Conservation (phyloP, 2,329 filamentous ascomycete genomes). For the Tolypocladium ophioglossoides region DNA sequence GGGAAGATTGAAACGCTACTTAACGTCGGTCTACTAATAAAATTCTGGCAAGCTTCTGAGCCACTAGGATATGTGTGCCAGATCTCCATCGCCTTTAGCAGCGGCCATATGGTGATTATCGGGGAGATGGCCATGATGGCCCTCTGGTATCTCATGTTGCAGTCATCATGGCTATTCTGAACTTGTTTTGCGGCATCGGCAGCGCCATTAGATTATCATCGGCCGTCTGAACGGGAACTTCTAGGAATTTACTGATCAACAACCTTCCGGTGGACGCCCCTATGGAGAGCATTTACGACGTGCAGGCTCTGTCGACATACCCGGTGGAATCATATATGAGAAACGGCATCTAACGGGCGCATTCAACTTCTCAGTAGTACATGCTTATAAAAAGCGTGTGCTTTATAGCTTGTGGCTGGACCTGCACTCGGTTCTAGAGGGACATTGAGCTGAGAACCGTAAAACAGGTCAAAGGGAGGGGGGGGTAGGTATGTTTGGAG, state of each 20-base stretch:
- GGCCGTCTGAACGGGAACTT: constrained; percentile 53
- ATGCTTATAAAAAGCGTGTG: constrained; percentile 40
- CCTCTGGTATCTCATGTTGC: constrained; percentile 49
- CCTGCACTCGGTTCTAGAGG: constrained; percentile 32
- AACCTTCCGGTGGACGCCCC: constrained; percentile 36
- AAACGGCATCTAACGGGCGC: constrained; percentile 48
- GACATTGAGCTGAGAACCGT: constrained; percentile 38
- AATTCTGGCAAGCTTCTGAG: constrained; percentile 42
- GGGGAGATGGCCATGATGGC: constrained; percentile 53
- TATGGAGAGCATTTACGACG: constrained; percentile 31
- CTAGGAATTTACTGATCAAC: constrained; percentile 36
- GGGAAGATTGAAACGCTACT: constrained; percentile 42
- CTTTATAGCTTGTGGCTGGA: constrained; percentile 27
- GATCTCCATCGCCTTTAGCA: constrained; percentile 50
- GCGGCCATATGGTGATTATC: constrained; percentile 47
- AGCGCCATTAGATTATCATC: constrained; percentile 47
- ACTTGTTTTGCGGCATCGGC: constrained; percentile 50
- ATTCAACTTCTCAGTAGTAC: constrained; percentile 40
- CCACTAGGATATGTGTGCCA: constrained; percentile 46
- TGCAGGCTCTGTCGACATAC: constrained; percentile 45
- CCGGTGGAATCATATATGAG: constrained; percentile 36
- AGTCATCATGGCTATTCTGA: constrained; percentile 48
- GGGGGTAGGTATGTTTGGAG: constrained; percentile 14
- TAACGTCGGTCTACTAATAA: constrained; percentile 48
- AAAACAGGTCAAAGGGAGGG: constrained; percentile 28